A percentile compares a stretch with the other conserved stretches of the same genome.
These are phyloP conservation scores for Adansonia madagascariensis DNA, from an alignment of 441 rosid species.

Conservation along the genomic window DNA sequence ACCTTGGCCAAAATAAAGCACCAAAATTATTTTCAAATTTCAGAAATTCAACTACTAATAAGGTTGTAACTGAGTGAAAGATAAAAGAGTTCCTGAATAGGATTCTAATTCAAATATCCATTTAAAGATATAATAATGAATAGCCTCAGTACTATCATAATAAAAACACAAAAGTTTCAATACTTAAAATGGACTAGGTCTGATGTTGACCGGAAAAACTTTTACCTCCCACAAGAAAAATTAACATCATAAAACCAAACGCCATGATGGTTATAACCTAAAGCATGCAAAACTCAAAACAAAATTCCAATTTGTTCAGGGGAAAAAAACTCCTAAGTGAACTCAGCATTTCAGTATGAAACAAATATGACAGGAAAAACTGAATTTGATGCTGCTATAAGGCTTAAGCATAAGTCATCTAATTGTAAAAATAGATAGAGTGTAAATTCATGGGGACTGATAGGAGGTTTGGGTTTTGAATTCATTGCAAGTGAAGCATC, in stretches of 20 bases:
- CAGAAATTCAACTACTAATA: conserved; percentile 4
- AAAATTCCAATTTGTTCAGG: background rate
- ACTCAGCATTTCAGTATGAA: background rate
- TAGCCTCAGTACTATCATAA: background rate
- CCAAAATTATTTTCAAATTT: conserved; percentile 9
- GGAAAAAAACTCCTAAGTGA: background rate
- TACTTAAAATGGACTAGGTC: background rate
- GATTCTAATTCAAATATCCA: background rate
- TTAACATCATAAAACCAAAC: conserved; percentile 2
- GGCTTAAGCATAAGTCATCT: conserved; percentile 7
- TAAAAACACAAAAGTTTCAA: background rate
- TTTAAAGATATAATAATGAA: background rate
- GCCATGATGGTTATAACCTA: background rate
- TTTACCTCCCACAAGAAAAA: conserved; percentile 12
- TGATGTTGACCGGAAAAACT: background rate
- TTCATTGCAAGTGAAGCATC: background rate
- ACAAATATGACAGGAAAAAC: background rate
- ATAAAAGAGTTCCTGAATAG: background rate
- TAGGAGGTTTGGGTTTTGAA: background rate
- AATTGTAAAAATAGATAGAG: conserved; percentile 3
- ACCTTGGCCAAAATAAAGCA: conserved; percentile 45
- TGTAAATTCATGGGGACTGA: background rate
- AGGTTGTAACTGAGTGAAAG: background rate
- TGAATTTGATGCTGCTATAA: background rate
- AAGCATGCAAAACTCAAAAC: background rate